A percentile compares a stretch with the other conserved stretches of the same genome.
phyloP scores from a whole-genome alignment of 805 yeast species.

The Henningerozyma blattae region DNA sequence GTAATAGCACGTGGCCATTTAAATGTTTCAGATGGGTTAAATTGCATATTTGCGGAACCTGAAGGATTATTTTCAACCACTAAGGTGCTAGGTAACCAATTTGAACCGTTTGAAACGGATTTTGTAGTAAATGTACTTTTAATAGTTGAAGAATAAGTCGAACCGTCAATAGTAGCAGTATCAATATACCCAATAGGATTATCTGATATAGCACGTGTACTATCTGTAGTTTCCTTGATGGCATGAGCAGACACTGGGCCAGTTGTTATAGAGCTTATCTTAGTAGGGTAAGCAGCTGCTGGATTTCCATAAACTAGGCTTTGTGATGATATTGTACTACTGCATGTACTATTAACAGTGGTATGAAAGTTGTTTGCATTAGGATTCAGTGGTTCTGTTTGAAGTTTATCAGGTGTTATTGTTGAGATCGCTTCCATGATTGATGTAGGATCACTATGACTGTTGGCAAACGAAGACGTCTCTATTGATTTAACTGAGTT shows the following conservation, averaged over 20 bases:
- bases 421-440: no score
- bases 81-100: background rate
- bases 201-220: background rate
- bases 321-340: background rate
- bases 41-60: background rate
- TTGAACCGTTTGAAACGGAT: no score
- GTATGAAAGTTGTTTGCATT: no score
- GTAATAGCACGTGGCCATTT: background rate
- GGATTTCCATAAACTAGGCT: background rate
- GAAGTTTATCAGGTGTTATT: no score
- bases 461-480: no score
- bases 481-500: no score
- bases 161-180: slow-evolving; percentile 1
- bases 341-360: background rate
- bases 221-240: background rate
- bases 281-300: background rate
- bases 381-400: no score
- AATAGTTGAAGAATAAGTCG: background rate
- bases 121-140: slow-evolving; percentile 1
- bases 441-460: no score
- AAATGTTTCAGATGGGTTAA: background rate
- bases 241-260: no score
- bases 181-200: background rate
- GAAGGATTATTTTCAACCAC: background rate
- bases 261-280: background rate